Percentiles rank a stretch among this genome's conserved stretches.
Conservation (phyloP, 805 yeast species). For the Schwanniomyces yamadae region DNA sequence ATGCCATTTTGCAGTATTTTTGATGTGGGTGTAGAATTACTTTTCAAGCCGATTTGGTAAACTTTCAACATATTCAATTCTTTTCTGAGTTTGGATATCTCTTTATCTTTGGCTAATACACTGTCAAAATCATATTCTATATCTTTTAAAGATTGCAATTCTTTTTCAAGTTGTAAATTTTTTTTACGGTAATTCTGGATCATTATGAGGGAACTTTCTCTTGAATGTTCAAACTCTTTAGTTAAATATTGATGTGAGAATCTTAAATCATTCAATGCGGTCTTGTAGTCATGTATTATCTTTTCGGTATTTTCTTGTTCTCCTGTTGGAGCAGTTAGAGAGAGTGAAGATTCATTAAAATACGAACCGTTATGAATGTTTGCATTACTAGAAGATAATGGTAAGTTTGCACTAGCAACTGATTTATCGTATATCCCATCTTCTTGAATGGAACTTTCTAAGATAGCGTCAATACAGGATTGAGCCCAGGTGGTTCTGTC, state of each 20-base stretch:
- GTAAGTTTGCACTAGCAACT: slow-evolving; percentile 3
- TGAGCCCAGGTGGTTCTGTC: slow-evolving; percentile 36
- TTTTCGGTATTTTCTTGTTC: slow-evolving; percentile 15
- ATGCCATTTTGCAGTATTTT: neutral
- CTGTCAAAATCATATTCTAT: slow-evolving; percentile 7
- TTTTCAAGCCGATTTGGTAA: slow-evolving; percentile 40
- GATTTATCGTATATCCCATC: slow-evolving; percentile 6
- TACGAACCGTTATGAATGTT: slow-evolving; percentile 20
- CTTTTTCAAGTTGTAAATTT: slow-evolving; percentile 50
- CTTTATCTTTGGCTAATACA: slow-evolving; percentile 31
- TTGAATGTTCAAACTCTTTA: slow-evolving; percentile 65
- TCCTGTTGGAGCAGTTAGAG: slow-evolving; percentile 23
- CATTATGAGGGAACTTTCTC: slow-evolving; percentile 51
- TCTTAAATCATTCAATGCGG: slow-evolving; percentile 67
- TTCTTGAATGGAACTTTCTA: slow-evolving; percentile 1
- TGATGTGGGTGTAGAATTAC: slow-evolving; percentile 3
- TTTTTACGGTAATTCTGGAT: slow-evolving; percentile 55
- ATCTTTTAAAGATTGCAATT: slow-evolving; percentile 23
- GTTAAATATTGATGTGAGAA: slow-evolving; percentile 70
- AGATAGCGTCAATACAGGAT: slow-evolving; percentile 38
- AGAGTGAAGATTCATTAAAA: slow-evolving; percentile 26
- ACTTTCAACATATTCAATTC: slow-evolving; percentile 45
- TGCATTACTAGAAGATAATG: slow-evolving; percentile 10
- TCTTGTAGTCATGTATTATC: slow-evolving; percentile 39
- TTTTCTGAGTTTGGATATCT: slow-evolving; percentile 42